Conservation (phyloP, 1,284 basidiomycete species). For the Rhodotorula sp. region DNA sequence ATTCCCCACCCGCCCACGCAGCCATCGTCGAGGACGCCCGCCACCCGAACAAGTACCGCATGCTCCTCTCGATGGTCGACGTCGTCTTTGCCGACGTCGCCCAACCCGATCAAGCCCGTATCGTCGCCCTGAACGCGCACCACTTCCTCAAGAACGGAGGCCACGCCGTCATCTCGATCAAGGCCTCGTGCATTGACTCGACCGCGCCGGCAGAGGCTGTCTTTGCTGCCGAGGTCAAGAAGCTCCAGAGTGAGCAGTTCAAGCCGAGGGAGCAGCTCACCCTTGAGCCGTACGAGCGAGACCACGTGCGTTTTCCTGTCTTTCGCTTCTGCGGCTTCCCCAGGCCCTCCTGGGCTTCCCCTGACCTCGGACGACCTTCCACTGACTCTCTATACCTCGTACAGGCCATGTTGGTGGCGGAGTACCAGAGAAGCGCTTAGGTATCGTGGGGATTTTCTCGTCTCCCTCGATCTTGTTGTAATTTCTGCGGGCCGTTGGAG, state of each 20-base stretch:
- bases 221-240: constrained; percentile 86
- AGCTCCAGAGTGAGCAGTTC: constrained; percentile 74
- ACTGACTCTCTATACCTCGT: too few species aligned
- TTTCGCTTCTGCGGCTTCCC: too few species aligned
- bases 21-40: constrained; percentile 98
- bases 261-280: constrained; percentile 94
- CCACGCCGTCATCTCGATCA: constrained; percentile 95
- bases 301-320: not conserved
- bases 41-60: constrained; percentile 89
- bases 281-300: constrained; percentile 51
- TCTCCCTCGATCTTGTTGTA: too few species aligned
- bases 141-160: constrained; percentile 95
- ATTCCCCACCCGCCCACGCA: constrained; percentile 46
- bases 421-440: too few species aligned
- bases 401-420: too few species aligned
- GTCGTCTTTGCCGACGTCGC: constrained; percentile 98
- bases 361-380: too few species aligned
- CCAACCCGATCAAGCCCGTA: constrained; percentile 92
- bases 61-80: constrained; percentile 89
- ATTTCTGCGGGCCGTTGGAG: too few species aligned
- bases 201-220: constrained; percentile 85
- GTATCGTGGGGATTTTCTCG: too few species aligned
- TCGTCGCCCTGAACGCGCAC: constrained; percentile 88
- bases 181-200: constrained; percentile 98
- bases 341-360: too few species aligned